Percentiles rank a stretch among this genome's conserved stretches.
These are phyloP conservation scores for Aspergillus hortae DNA, from an alignment of 2,329 filamentous ascomycete genomes.

Conservation along the genomic window DNA sequence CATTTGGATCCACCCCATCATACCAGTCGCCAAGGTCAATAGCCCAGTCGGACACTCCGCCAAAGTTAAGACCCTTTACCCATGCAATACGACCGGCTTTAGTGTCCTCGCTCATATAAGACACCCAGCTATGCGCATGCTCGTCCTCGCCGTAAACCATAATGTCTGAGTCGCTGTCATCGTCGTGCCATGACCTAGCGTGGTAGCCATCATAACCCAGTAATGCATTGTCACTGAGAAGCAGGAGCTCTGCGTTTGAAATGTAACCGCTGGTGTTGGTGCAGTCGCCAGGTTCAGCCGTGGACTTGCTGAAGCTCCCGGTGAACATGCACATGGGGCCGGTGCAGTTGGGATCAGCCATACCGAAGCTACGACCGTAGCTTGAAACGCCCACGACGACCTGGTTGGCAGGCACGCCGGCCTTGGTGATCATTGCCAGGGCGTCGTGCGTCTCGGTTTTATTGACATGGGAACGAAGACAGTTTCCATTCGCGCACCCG, in stretches of 20 bases:
- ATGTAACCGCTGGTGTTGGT: slow-evolving; percentile 37
- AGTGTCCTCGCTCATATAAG: too few relatives aligned
- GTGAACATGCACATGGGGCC: slow-evolving; percentile 28
- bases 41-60: too few relatives aligned
- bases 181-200: too few relatives aligned
- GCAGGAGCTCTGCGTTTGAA: slow-evolving; percentile 28
- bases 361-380: slow-evolving; percentile 33
- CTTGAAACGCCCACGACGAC: slow-evolving; percentile 29
- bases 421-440: slow-evolving; percentile 26
- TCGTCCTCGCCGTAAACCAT: too few relatives aligned
- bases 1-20: too few relatives aligned
- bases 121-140: too few relatives aligned
- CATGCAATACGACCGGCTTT: too few relatives aligned
- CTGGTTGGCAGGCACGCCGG: slow-evolving; percentile 17
- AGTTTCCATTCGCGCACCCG: slow-evolving; percentile 24
- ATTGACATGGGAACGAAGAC: slow-evolving; percentile 39
- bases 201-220: too few relatives aligned
- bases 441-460: slow-evolving; percentile 33
- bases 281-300: slow-evolving; percentile 29
- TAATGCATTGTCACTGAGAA: too few relatives aligned
- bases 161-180: too few relatives aligned
- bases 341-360: slow-evolving; percentile 26
- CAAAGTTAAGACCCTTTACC: too few relatives aligned
- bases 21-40: too few relatives aligned
- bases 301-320: slow-evolving; percentile 20